A percentile compares a stretch with the other conserved stretches of the same genome.
Evolutionary conservation across 2,329 filamentous ascomycete genomes (phyloP).

Genomic region (Pseudogymnoascus sp.): DNA sequence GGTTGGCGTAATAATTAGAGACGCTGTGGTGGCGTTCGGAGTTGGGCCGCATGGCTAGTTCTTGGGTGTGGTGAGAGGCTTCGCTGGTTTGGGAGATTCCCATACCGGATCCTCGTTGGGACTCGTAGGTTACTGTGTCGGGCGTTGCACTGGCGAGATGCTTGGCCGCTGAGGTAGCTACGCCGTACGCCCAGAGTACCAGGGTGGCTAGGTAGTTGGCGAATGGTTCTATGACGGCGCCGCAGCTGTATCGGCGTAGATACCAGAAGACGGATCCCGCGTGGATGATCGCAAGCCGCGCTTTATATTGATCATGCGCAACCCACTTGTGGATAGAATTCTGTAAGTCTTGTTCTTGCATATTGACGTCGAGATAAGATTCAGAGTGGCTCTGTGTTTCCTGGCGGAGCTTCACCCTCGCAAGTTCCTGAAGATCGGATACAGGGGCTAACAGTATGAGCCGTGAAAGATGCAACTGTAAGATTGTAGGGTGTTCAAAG

Average conservation of each 20-base stretch:
- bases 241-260: constrained; percentile 35
- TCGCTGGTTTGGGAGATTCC: neutral
- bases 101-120: neutral
- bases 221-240: constrained; percentile 34
- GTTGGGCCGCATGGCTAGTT: neutral
- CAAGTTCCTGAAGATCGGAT: constrained; percentile 10
- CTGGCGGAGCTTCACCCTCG: constrained; percentile 19
- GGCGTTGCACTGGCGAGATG: neutral
- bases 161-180: constrained; percentile 10
- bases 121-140: neutral
- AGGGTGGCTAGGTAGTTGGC: constrained; percentile 33
- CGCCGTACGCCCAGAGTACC: constrained; percentile 34
- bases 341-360: constrained; percentile 24
- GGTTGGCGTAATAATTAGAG: neutral
- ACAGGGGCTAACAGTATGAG: constrained; percentile 37
- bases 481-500: constrained; percentile 44
- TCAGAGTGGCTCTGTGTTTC: constrained; percentile 37
- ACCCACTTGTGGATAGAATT: constrained; percentile 18
- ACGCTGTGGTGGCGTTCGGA: neutral
- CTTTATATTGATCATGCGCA: constrained; percentile 34
- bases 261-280: constrained; percentile 40
- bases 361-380: constrained; percentile 25
- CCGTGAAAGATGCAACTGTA: constrained; percentile 48
- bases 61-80: neutral
- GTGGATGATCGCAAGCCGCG: constrained; percentile 37